Conservation (phyloP, 192 early-diverging fungal genomes). For the Coemansia sp. region DNA sequence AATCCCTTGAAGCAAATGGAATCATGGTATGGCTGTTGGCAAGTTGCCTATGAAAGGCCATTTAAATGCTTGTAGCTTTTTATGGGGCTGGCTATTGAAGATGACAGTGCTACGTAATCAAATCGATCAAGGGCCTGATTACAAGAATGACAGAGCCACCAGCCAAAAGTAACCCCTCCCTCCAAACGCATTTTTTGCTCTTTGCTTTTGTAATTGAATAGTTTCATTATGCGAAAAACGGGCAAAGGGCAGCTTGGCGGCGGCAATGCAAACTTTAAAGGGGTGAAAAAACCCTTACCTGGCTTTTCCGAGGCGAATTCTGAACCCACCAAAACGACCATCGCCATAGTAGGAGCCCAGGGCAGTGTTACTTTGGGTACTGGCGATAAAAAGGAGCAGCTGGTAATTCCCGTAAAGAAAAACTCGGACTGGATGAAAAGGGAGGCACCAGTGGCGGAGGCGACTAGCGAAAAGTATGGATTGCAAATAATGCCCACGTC, state of each 20-base stretch:
- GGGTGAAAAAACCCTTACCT: background rate
- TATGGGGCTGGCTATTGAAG: too few species aligned
- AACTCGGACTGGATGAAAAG: constrained; percentile 28
- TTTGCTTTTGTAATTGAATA: background rate
- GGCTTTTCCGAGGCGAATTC: background rate
- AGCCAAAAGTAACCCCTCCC: too few species aligned
- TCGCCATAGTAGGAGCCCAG: constrained; percentile 7
- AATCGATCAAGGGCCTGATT: too few species aligned
- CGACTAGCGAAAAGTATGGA: background rate
- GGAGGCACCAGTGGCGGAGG: background rate
- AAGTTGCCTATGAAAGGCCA: too few species aligned
- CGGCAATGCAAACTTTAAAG: background rate
- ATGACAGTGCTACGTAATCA: too few species aligned
- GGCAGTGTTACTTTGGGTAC: constrained; percentile 5
- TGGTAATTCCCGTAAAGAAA: constrained; percentile 30
- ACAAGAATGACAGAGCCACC: too few species aligned
- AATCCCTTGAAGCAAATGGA: too few species aligned
- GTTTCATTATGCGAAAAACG: background rate
- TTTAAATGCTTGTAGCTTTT: too few species aligned
- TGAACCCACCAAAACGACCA: background rate
- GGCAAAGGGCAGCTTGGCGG: background rate
- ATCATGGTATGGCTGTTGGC: too few species aligned
- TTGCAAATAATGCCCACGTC: background rate
- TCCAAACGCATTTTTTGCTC: too few species aligned
- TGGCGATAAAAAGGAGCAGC: constrained; percentile 7